Base-by-base conservation (phyloP, 2,329 filamentous ascomycete genomes). In the Kalmusia sp. region DNA sequence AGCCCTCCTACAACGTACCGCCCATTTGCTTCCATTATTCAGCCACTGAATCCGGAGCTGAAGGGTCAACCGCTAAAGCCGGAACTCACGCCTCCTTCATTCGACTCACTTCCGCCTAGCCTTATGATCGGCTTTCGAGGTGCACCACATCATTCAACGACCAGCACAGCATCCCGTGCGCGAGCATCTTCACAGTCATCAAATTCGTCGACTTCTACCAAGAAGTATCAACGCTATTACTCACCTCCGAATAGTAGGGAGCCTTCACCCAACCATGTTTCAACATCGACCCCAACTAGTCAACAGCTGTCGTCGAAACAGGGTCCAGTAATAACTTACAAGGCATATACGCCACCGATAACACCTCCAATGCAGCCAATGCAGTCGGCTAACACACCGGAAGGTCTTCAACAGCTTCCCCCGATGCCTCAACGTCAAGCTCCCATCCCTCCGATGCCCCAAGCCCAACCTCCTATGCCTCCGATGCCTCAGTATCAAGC, bases 291-390 rank as follows among this genome's bases (percentile, higher is more conserved):
- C 11, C 52, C 47, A 4, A 55, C 21, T 25, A 54, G 48, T 50
- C 27, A 38, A 21, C 35, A 47, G 2, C 15, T 45, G n/a, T 51
- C 52, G 4, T 52, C 58, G 6, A 48, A 54, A 7, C 49, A 53
- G 8, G 55, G 43, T 6, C 48, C 54, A 4, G 52, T 50, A 11
- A 45, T 60, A 3, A 21, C 45, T 6, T 68, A 68, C 46, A 64
- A 63, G 47, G 66, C 66, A 8, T 68, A 69, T 35, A 55, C 59
- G 1, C 59, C 39, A 6, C 55, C 46, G 15, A 45, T 52, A 1
- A 55, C 51, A n/a, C 56, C 54, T 22, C 57, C 55, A 8, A 43
- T 54, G 22, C 33, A 52, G n/a, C 49, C 52, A 25, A 43, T n/a
- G n/a, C n/a, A n/a, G n/a, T n/a, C n/a, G n/a, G n/a, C n/a, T n/a